Base-by-base conservation (phyloP, 306 rosid species). In the Vicia sativa region DNA sequence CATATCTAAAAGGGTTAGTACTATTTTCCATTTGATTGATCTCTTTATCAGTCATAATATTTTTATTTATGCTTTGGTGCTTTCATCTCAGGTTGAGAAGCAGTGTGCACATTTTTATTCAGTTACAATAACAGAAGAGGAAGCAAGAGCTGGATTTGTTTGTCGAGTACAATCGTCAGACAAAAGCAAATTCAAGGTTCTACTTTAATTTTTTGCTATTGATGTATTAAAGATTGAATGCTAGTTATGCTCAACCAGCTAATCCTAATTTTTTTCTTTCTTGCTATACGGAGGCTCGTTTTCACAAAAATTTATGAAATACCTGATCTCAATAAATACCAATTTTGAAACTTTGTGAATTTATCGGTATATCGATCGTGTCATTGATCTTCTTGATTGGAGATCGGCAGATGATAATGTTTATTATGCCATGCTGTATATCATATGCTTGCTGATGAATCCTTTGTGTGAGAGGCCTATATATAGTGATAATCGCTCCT, bases 171-270 rank as follows among this genome's bases (percentile, higher is more conserved):
- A 85, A 11, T 87, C 99, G 42, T 76, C 95, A 6, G 99, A 90
- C 78, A 90, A 86, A 84, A 95, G 99, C 95, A 95, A 95, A 82
- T 90, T 95, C 73, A 95, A 95, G 99, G 99, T 95, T 73, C 71
- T 72, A 50, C 62, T 49, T 45, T 67, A 34, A 67, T 38, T 79
- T 54, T 66, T n/a, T 58, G 31, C 23, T 39, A 14, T 2, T 25
- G 2, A 25, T 25, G 28, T 25, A 3, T 25, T 25, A 54, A 15
- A 67, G 41, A 42, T 53, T 65, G 62, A 61, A 57, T 72, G 44
- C 11, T 7, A 53, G 35, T 21, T 67, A 65, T 72, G 56, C 38
- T 74, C 25, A 23, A 37, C 58, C 5, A 10, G 13, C 12, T 59
- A 29, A 58, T 64, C 38, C 41, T 55, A 19, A 18, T 44, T 50